These are phyloP conservation scores for Salix udensis DNA, from an alignment of 345 rosid species.

Conservation along the genomic window DNA sequence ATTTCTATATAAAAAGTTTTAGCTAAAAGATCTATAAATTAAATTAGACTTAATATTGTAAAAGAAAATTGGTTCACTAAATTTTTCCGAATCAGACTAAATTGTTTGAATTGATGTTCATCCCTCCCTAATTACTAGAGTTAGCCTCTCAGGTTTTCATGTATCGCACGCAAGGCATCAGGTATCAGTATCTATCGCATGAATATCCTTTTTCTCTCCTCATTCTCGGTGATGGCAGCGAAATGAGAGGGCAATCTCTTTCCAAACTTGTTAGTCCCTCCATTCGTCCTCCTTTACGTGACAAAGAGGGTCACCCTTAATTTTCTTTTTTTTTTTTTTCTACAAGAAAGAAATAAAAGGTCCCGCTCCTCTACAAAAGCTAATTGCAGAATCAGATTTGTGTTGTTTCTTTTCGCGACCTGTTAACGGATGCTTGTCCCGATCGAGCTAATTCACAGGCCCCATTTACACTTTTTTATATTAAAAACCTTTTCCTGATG, in stretches of 20 bases:
- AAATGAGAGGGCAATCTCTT: not conserved
- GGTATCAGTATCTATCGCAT: not conserved
- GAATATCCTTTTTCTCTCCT: not conserved
- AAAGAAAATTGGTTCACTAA: too few species aligned
- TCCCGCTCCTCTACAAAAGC: not conserved
- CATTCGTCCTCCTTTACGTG: not conserved
- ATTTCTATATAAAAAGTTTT: too few species aligned
- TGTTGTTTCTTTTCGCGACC: not conserved
- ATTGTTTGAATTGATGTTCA: too few species aligned
- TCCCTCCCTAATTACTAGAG: too few species aligned
- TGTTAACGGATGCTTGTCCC: not conserved
- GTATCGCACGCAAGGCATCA: not conserved
- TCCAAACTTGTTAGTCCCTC: not conserved
- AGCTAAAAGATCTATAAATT: too few species aligned
- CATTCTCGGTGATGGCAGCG: not conserved
- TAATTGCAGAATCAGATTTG: not conserved
- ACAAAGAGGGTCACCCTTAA: not conserved
- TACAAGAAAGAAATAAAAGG: not conserved
- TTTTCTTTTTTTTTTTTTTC: not conserved
- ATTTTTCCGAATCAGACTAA: too few species aligned
- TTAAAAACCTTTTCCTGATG: too few species aligned
- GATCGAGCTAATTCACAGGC: too few species aligned
- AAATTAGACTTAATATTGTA: too few species aligned
- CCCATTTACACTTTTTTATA: too few species aligned
- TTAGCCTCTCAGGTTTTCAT: not conserved